Evolutionary conservation across 78 protist species (phyloP), one percentile per base, ranked within the genome.

Genomic region (Diacronema lutheri): DNA sequence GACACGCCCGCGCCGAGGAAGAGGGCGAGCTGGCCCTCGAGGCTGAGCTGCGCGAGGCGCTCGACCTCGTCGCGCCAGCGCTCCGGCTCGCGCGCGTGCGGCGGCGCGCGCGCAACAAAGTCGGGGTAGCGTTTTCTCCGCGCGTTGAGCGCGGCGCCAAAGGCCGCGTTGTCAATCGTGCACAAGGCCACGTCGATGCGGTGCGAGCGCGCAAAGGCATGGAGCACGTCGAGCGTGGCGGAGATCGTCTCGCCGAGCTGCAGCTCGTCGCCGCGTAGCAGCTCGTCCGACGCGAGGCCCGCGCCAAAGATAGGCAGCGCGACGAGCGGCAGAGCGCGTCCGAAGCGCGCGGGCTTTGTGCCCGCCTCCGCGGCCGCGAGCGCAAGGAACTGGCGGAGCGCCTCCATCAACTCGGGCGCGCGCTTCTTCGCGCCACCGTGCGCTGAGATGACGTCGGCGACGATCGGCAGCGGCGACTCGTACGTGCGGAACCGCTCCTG

Each of bases 401-500:
- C 21, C 19, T 62, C 64, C 83, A 89, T 41, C 16, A 89, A 68
- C 9, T 35, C 81, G 65, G 89, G 33, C 4, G 12, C 35, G 13
- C 33, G 26, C 33, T 0, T 14, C 26, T 6, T 26, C 33, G 35
- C 1, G 9, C 20, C 35, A 14, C 35, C 29, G 16, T 3, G 13
- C 66, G 1, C 66, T 4, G 89, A 1, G 94, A 72, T 20, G 65
- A 60, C 50, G 64, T 23, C 11, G 38, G 29, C 23, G 84, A 87
- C 26, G 90, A 88, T 12, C 90, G 92, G 5, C 89, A 84, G 83
- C 92, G 92, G 46, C 90, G 89, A 26, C 92, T 90, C 16, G 74
- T 66, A 66, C n/a, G 20, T 16, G 20, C 31, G 25, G 44, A 13
- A 35, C 26, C 44, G 23, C 74, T 35, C 44, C 0, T 13, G 20